Conservation (phyloP, 1,284 basidiomycete species). For the Schizopora paradoxa region DNA sequence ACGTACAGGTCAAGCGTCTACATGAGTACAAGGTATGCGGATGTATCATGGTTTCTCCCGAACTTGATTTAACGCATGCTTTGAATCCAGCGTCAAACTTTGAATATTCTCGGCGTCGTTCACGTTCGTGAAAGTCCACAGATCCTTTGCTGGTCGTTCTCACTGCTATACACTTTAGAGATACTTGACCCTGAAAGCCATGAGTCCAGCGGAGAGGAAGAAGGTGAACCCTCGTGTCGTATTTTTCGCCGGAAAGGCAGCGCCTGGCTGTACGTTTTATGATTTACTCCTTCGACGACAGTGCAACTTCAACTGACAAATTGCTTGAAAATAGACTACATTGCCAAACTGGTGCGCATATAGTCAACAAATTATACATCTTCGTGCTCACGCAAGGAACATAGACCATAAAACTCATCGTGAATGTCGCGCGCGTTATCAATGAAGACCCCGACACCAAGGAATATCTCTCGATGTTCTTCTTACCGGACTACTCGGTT, state of each 20-base stretch:
- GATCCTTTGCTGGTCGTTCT: not conserved
- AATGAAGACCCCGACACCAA: constrained; percentile 86
- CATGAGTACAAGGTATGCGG: constrained; percentile 78
- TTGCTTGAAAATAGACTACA: constrained; percentile 49
- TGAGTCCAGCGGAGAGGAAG: constrained; percentile 73
- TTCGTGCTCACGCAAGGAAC: no score
- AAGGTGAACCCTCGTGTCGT: constrained; percentile 76
- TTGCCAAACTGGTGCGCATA: constrained; percentile 77
- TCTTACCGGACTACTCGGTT: constrained; percentile 86
- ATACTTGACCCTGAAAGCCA: constrained; percentile 76
- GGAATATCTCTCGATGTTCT: constrained; percentile 76
- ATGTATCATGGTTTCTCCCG: not conserved
- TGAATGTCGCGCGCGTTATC: constrained; percentile 81
- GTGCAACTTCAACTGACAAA: not conserved
- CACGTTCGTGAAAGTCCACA: constrained; percentile 45
- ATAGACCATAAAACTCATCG: constrained; percentile 91
- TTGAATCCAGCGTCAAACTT: constrained; percentile 61
- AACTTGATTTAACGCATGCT: not conserved
- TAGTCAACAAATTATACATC: constrained; percentile 13
- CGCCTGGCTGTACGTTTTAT: constrained; percentile 62
- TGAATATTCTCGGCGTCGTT: constrained; percentile 84
- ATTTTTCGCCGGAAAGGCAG: constrained; percentile 89
- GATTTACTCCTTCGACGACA: not conserved
- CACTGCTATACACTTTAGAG: constrained; percentile 40
- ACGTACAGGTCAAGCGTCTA: constrained; percentile 88